phyloP scores from a whole-genome alignment of 148 eudicot species.

The Fagopyrum homotropicum region DNA sequence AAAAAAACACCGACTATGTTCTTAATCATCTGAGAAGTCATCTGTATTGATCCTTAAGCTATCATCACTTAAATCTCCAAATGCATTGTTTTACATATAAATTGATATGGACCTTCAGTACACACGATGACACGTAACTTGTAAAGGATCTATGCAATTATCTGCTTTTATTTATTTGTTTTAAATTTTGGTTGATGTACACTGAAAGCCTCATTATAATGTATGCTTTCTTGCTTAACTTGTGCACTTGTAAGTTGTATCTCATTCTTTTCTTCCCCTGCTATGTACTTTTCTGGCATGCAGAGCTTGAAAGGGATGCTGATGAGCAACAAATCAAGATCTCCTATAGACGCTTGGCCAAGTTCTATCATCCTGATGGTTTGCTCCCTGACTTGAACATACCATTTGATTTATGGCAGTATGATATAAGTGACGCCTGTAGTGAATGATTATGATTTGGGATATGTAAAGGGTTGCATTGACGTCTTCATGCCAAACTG shows the following conservation, averaged over 20 bases:
- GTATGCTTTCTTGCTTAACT: background rate
- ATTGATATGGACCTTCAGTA: background rate
- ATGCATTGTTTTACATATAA: background rate
- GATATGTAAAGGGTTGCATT: background rate
- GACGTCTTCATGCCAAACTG: background rate
- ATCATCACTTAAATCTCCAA: background rate
- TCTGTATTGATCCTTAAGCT: background rate
- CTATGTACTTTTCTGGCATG: slow-evolving; percentile 7
- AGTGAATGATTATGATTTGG: background rate
- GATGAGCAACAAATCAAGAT: slow-evolving; percentile 68
- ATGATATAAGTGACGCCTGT: background rate
- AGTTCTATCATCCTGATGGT: slow-evolving; percentile 99
- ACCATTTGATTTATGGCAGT: background rate
- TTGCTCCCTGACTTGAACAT: slow-evolving; percentile 26
- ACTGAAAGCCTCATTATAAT: background rate
- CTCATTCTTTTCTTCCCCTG: background rate
- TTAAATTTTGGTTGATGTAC: background rate
- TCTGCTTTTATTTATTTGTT: background rate
- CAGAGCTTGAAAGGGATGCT: slow-evolving; percentile 89
- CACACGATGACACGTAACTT: background rate
- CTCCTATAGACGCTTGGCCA: slow-evolving; percentile 82
- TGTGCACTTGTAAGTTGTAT: background rate
- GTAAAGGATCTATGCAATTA: too few species aligned
- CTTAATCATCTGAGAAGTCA: background rate
- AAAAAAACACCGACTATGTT: too few species aligned